phyloP scores from a whole-genome alignment of 257 asterid species.

The Ligustrum vulgare region DNA sequence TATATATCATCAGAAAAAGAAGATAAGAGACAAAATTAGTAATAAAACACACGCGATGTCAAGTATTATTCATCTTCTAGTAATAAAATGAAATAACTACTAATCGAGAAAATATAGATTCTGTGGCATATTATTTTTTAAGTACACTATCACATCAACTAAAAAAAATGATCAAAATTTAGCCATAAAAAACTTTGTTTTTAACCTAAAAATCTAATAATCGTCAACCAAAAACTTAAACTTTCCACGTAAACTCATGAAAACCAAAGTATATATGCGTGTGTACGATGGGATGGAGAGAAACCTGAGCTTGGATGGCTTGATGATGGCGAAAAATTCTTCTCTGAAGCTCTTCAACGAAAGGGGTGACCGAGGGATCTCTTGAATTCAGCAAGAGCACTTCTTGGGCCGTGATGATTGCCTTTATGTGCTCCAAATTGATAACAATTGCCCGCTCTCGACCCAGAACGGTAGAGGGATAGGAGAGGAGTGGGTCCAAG shows the following conservation, averaged over 20 bases:
- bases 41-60: not conserved
- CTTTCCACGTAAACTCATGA: not conserved
- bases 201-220: not conserved
- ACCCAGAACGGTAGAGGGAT: constrained; percentile 86
- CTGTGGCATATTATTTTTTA: not conserved
- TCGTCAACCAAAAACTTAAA: too few species aligned
- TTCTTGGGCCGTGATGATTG: constrained; percentile 90
- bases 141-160: not conserved
- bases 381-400: constrained; percentile 76
- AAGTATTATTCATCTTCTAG: too few species aligned
- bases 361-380: constrained; percentile 88
- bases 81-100: not conserved
- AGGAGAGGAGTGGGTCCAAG: constrained; percentile 81
- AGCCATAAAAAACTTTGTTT: not conserved
- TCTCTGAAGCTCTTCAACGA: constrained; percentile 79
- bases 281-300: constrained; percentile 1
- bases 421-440: constrained; percentile 93
- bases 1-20: not conserved
- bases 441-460: constrained; percentile 93
- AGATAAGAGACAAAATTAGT: constrained; percentile 2
- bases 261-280: not conserved
- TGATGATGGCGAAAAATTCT: constrained; percentile 74
- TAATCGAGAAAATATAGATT: not conserved
- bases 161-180: not conserved
- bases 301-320: constrained; percentile 75